These are phyloP conservation scores for Ogataea hybrid DNA, from an alignment of 1,139 yeast genomes.

Conservation along the genomic window DNA sequence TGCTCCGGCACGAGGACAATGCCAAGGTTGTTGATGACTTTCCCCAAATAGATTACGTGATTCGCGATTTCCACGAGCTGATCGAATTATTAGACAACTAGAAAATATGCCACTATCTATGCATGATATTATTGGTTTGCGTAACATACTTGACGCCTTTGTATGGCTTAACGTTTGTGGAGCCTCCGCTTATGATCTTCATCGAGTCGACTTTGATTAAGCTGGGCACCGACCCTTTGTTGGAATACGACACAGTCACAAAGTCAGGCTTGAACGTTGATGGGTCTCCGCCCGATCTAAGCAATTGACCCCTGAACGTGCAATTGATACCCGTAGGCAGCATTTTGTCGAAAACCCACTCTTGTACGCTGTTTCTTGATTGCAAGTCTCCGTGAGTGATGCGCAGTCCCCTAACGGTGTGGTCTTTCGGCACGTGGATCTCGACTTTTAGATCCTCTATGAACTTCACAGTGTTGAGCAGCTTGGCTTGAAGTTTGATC, in stretches of 20 bases:
- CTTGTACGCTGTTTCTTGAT: conserved; percentile 54
- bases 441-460: conserved; percentile 59
- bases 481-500: conserved; percentile 54
- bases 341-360: conserved; percentile 68
- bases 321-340: conserved; percentile 68
- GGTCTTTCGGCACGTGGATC: conserved; percentile 34
- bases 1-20: conserved; percentile 50
- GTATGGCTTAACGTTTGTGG: conserved; percentile 70
- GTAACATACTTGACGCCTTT: conserved; percentile 90
- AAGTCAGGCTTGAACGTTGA: conserved; percentile 22
- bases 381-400: conserved; percentile 73
- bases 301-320: conserved; percentile 56
- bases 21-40: conserved; percentile 35
- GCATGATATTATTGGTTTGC: conserved; percentile 56
- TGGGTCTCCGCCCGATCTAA: conserved; percentile 2
- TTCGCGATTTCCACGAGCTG: conserved; percentile 43
- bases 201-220: conserved; percentile 70
- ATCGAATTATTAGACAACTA: conserved; percentile 21
- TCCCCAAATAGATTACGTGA: conserved; percentile 41
- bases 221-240: conserved; percentile 74
- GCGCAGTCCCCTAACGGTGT: conserved; percentile 49
- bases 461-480: conserved; percentile 48
- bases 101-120: conserved; percentile 34
- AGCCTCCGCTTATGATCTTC: conserved; percentile 60
- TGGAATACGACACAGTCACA: conserved; percentile 52